These are phyloP conservation scores for Gloeopeniophorella convolvens DNA, from an alignment of 768 basidiomycete genomes.

Conservation along the genomic window DNA sequence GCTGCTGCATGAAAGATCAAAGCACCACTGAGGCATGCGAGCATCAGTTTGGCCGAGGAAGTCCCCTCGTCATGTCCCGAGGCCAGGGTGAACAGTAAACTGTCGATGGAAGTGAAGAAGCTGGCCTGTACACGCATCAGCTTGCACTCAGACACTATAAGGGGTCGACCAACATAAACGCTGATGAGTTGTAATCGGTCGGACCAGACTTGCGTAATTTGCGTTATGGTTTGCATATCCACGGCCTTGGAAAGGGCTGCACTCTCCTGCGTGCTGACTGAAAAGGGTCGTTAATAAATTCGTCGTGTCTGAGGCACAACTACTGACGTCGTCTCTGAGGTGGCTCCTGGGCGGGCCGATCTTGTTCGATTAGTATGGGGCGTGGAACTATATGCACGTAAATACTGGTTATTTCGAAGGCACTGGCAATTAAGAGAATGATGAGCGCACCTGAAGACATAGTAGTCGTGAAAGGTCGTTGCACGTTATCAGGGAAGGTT, in stretches of 20 bases:
- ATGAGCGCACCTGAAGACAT: too few relatives aligned
- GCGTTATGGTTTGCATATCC: constrained; percentile 2
- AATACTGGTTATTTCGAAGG: too few relatives aligned
- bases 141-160: background rate
- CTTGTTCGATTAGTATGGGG: background rate
- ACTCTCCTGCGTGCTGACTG: background rate
- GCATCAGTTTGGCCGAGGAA: background rate
- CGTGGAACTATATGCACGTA: background rate
- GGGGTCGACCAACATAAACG: constrained; percentile 6
- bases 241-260: too few relatives aligned
- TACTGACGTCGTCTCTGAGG: background rate
- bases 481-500: too few relatives aligned
- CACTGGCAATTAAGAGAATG: too few relatives aligned
- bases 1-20: constrained; percentile 19
- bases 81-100: constrained; percentile 4
- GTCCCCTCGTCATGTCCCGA: background rate
- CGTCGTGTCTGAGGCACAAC: background rate
- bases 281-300: background rate
- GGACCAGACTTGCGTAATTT: constrained; percentile 13
- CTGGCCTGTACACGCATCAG: constrained; percentile 9
- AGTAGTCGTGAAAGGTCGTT: too few relatives aligned
- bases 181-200: constrained; percentile 16
- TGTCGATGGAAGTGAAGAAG: constrained; percentile 19
- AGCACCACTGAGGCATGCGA: constrained; percentile 16
- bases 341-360: background rate